Evolutionary conservation across 2,329 filamentous ascomycete genomes (phyloP), one percentile per base, ranked within the genome.

Genomic region (Colletotrichum tabaci): DNA sequence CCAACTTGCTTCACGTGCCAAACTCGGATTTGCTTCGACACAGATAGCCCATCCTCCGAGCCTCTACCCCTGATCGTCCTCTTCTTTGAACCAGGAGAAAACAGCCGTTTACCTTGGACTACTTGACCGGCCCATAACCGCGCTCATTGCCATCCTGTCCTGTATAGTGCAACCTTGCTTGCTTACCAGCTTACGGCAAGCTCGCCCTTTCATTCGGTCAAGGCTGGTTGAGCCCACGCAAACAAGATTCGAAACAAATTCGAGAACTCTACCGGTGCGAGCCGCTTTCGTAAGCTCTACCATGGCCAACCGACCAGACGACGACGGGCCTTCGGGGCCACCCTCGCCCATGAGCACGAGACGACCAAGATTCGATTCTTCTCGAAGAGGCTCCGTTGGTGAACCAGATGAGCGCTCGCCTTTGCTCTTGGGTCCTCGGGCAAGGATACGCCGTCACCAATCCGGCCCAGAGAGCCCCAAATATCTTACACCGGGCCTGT

Each of bases 391-490:
- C 62, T 68, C 69, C 30, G 58, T 53, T 9, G 62, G 58, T 26
- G 67, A 72, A 23, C 58, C 82, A 0, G 84, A 87, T 69, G 86
- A 87, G 74, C 82, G 80, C 35, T 85, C 85, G 16, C 81, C 86
- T 5, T 77, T 87, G 12, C 76, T 87, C 3, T 77, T 78, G 8
- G 77, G 76, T 35, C 83, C 84, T 7, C 81, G 81, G 67, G 84
- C 84, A 30, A 84, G 80, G 15, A 79, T 85, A 46, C 83, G 85
- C 8, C 69, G 53, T 5, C 73, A 83, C 84, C 49, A 65, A 56
- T n/a, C 46, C 38, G 61, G 53, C 46, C 71, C 64, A 73, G 74
- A 50, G 75, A 77, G 52, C 74, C 79, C 15, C 1, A 70, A 75
- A 70, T 50, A 69, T 52, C 68, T 61, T 4, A 65, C 69, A 16